A percentile compares a stretch with the other conserved stretches of the same genome.
Conservation (phyloP, 345 rosid species). For the Euphorbia tirucalli region DNA sequence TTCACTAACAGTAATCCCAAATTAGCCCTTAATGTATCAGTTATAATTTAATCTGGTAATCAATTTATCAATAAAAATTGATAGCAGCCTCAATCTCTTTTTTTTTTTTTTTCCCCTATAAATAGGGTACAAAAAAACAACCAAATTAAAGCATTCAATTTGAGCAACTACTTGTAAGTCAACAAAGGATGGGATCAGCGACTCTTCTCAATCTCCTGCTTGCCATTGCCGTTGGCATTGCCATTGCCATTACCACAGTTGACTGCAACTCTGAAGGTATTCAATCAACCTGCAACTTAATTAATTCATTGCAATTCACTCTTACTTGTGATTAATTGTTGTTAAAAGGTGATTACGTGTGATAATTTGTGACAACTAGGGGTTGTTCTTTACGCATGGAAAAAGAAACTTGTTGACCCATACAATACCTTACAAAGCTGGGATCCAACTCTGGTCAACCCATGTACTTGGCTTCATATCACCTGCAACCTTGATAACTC, state of each 20-base stretch:
- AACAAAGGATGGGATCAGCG: background rate
- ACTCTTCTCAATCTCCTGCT: background rate
- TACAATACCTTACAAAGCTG: conserved; percentile 37
- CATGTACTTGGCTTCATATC: conserved; percentile 49
- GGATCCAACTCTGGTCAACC: conserved; percentile 42
- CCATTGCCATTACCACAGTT: background rate
- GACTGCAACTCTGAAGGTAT: conserved; percentile 32
- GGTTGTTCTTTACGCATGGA: conserved; percentile 37
- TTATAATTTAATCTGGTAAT: too few relatives aligned
- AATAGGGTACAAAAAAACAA: too few relatives aligned
- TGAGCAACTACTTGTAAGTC: too few relatives aligned
- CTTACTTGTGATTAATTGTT: background rate
- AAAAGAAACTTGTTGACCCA: conserved; percentile 29
- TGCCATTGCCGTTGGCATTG: too few relatives aligned
- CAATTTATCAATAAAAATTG: too few relatives aligned
- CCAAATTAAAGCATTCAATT: too few relatives aligned
- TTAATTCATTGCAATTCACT: background rate
- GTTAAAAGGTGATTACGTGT: background rate
- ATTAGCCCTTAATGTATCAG: too few relatives aligned
- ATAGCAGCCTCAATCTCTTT: too few relatives aligned
- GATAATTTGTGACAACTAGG: conserved; percentile 18
- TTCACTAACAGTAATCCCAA: too few relatives aligned
- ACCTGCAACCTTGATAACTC: conserved; percentile 30
- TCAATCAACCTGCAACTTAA: background rate
- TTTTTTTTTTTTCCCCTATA: too few relatives aligned